These are phyloP conservation scores for Peribolospora baueri DNA, from an alignment of 768 basidiomycete genomes.

Conservation along the genomic window DNA sequence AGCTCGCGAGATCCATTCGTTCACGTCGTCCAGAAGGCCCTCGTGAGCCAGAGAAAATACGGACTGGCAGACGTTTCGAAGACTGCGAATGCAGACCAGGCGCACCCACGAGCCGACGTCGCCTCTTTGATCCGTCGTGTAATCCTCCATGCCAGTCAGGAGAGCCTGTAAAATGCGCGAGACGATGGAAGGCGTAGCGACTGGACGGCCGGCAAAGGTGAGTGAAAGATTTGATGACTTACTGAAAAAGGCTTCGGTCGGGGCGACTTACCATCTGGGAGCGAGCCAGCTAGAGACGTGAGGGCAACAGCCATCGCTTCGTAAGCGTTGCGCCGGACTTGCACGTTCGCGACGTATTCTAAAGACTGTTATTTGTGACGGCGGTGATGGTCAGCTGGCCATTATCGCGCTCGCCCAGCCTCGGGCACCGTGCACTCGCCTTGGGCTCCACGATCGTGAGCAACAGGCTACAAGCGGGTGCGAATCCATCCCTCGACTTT, in stretches of 20 bases:
- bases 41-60: slow-evolving; percentile 12
- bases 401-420: slow-evolving; percentile 24
- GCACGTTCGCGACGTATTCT: slow-evolving; percentile 25
- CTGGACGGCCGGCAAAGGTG: neutral
- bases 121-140: slow-evolving; percentile 77
- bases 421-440: no score
- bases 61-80: slow-evolving; percentile 25
- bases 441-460: no score
- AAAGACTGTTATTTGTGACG: slow-evolving; percentile 25
- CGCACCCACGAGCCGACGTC: slow-evolving; percentile 95
- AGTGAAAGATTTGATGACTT: neutral
- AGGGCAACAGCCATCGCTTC: slow-evolving; percentile 5
- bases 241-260: neutral
- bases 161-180: slow-evolving; percentile 23
- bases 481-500: no score
- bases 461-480: no score
- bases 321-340: slow-evolving; percentile 34
- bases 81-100: slow-evolving; percentile 36
- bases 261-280: slow-evolving; percentile 3
- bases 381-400: slow-evolving; percentile 6
- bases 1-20: no score
- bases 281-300: no score
- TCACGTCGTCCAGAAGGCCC: slow-evolving; percentile 18
- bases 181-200: neutral
- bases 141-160: slow-evolving; percentile 58